A percentile compares a stretch with the other conserved stretches of the same genome.
phyloP scores from a whole-genome alignment of 805 yeast species.

The Spathaspora hagerdaliae region DNA sequence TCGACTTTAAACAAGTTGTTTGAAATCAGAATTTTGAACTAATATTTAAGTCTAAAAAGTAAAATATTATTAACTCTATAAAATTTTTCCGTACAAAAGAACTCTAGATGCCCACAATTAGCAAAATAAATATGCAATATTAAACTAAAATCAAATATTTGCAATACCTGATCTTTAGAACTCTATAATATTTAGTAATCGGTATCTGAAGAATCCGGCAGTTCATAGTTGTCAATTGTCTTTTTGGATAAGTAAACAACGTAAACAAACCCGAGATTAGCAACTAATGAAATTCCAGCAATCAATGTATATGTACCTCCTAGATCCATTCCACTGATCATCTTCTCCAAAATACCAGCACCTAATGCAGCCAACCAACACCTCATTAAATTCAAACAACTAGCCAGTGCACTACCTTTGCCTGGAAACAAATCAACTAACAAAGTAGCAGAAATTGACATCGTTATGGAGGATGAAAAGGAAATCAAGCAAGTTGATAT shows the following conservation, averaged over 20 bases:
- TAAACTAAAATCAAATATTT: no score
- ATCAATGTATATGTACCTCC: conserved; percentile 82
- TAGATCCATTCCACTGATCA: conserved; percentile 52
- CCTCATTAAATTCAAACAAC: conserved; percentile 67
- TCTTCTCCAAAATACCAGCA: conserved; percentile 59
- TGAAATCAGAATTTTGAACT: no score
- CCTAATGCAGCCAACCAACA: conserved; percentile 72
- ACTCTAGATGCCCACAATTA: no score
- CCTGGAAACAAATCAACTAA: conserved; percentile 74
- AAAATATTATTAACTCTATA: no score
- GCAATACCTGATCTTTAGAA: no score
- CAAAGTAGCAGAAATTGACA: conserved; percentile 59
- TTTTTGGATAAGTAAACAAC: conserved; percentile 4
- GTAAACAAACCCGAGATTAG: conserved; percentile 4
- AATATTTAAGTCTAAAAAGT: no score
- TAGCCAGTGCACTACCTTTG: conserved; percentile 68
- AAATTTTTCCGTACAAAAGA: no score
- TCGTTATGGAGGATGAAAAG: conserved; percentile 52
- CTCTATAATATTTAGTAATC: not conserved
- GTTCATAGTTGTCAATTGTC: not conserved
- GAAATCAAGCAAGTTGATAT: conserved; percentile 57
- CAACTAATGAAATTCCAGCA: conserved; percentile 39
- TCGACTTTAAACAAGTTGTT: no score
- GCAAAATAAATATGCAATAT: no score
- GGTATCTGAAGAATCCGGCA: not conserved